Evolutionary conservation across 257 asterid genomes (phyloP).

Genomic region (Scutellaria baicalensis): DNA sequence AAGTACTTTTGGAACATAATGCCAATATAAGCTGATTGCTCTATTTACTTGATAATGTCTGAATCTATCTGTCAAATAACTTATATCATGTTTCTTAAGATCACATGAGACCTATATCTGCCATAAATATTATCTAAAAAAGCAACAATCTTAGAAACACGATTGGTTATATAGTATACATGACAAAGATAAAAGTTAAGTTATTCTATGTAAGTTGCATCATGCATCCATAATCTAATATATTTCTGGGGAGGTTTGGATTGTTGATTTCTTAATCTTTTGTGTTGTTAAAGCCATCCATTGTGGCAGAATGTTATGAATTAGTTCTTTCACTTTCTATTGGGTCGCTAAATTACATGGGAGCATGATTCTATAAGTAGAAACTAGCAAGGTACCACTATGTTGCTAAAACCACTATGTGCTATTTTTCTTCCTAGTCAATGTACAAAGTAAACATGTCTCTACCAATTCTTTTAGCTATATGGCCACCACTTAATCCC

Average conservation of each 20-base stretch:
- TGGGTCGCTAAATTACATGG: not conserved
- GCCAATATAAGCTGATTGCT: conserved; percentile 58
- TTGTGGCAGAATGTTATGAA: not conserved
- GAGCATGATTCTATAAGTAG: not conserved
- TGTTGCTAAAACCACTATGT: too few relatives aligned
- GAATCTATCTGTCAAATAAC: not conserved
- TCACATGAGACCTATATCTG: not conserved
- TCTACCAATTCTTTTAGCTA: not conserved
- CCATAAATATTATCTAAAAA: not conserved
- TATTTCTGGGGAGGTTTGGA: not conserved
- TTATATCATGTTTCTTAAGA: not conserved
- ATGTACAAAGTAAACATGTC: not conserved
- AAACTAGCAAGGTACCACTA: not conserved
- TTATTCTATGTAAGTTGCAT: not conserved
- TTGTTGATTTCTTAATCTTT: not conserved
- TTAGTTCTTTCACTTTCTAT: not conserved
- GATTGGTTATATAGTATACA: not conserved
- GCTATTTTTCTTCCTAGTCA: not conserved
- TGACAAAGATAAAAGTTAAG: not conserved
- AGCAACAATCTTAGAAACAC: not conserved
- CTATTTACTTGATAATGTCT: not conserved
- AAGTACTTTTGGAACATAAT: conserved; percentile 64
- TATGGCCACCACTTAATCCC: not conserved
- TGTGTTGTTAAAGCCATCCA: not conserved
- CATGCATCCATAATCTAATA: not conserved